Conservation (phyloP, 345 rosid species). For the Chamaenerion angustifolium region DNA sequence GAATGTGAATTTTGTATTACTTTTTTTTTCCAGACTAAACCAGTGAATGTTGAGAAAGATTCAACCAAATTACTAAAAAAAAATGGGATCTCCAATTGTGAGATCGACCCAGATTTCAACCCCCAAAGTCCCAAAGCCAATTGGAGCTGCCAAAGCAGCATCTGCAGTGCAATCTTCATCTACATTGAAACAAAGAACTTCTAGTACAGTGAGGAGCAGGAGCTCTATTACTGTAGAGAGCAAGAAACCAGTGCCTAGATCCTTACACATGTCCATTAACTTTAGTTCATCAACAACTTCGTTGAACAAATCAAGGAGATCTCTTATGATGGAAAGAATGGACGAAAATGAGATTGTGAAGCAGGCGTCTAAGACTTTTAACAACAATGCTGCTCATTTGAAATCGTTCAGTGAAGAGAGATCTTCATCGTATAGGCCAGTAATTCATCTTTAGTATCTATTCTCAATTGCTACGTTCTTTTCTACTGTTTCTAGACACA, state of each 20-base stretch:
- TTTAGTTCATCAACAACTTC: conserved; percentile 29
- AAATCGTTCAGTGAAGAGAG: conserved; percentile 28
- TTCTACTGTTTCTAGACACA: no score
- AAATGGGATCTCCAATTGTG: conserved; percentile 9
- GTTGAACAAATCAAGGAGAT: conserved; percentile 31
- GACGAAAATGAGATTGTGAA: conserved; percentile 86
- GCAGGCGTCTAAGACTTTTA: conserved; percentile 74
- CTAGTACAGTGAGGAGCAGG: conserved; percentile 7
- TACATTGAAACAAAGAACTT: conserved; percentile 11
- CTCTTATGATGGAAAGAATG: conserved; percentile 82
- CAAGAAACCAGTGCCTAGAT: conserved; percentile 56
- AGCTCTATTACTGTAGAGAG: conserved; percentile 15
- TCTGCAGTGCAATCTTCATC: conserved; percentile 24
- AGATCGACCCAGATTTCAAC: neutral
- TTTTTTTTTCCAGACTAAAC: conserved; percentile 25
- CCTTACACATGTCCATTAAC: conserved; percentile 60
- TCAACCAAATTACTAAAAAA: conserved; percentile 19
- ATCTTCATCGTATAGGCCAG: conserved; percentile 44
- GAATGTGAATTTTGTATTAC: conserved; percentile 1
- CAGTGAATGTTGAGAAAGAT: conserved; percentile 18
- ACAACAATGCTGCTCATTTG: conserved; percentile 32
- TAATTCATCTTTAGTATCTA: conserved; percentile 5
- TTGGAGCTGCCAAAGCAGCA: conserved; percentile 16
- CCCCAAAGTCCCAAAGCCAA: conserved; percentile 25
- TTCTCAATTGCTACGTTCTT: no score